A percentile compares a stretch with the other conserved stretches of the same genome.
These are phyloP conservation scores for Phytophthora vignae DNA, from an alignment of 352 stramenopile species.

Conservation along the genomic window DNA sequence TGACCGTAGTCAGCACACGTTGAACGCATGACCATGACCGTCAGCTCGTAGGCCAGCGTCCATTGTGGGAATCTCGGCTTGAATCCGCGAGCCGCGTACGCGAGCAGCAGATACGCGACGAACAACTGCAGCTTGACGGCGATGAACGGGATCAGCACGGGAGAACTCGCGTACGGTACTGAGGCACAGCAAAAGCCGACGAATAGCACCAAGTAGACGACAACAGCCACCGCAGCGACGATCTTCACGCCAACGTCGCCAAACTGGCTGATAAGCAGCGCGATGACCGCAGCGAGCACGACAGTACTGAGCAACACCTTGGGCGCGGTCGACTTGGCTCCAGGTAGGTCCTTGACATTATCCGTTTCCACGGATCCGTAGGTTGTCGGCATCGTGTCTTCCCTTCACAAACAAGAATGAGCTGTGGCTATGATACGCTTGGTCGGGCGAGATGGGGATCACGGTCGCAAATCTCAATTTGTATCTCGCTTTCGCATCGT, in stretches of 20 bases:
- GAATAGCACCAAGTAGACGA: constrained; percentile 5
- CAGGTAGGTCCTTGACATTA: background rate
- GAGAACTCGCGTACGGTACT: background rate
- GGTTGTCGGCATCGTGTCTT: background rate
- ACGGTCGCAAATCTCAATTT: background rate
- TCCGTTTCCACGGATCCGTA: background rate
- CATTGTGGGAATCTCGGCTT: constrained; percentile 24
- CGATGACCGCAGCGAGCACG: background rate
- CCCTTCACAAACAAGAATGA: background rate
- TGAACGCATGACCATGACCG: constrained; percentile 16
- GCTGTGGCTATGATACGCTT: background rate
- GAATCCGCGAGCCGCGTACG: constrained; percentile 20
- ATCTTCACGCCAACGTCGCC: background rate
- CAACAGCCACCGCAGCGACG: background rate
- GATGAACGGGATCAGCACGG: constrained; percentile 13
- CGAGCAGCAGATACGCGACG: constrained; percentile 1
- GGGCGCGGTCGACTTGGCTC: background rate
- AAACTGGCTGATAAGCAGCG: background rate
- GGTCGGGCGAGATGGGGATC: background rate
- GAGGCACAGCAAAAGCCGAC: constrained; percentile 14
- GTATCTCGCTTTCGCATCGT: background rate
- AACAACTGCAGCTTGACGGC: constrained; percentile 20
- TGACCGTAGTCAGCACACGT: constrained; percentile 8
- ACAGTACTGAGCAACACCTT: background rate
- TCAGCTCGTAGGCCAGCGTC: constrained; percentile 21